Conservation (phyloP, 2,329 filamentous ascomycete species). For the Monilinia aucupariae region DNA sequence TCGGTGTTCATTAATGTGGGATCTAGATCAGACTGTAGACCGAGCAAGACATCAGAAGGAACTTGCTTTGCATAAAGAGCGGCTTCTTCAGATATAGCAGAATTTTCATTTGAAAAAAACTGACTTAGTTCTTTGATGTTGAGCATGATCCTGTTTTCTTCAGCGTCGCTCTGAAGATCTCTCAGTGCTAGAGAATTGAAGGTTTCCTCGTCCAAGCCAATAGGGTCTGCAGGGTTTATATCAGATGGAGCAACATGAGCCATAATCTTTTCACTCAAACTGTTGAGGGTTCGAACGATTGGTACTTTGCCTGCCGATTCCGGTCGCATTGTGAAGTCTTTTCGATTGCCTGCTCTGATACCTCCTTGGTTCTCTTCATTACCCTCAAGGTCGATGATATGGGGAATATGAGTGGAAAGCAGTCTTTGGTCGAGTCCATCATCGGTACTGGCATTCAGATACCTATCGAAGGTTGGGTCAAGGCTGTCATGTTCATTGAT, state of each 20-base stretch:
- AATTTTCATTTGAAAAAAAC: slow-evolving; percentile 63
- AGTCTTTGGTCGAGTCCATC: slow-evolving; percentile 48
- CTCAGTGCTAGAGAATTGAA: slow-evolving; percentile 71
- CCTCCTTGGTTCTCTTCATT: slow-evolving; percentile 95
- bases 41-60: slow-evolving; percentile 60
- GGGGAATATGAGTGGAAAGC: slow-evolving; percentile 64
- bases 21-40: slow-evolving; percentile 58
- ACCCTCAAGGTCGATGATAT: slow-evolving; percentile 85
- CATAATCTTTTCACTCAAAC: slow-evolving; percentile 88
- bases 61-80: slow-evolving; percentile 61
- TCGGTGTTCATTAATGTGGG: slow-evolving; percentile 42
- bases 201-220: slow-evolving; percentile 65
- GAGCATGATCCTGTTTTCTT: slow-evolving; percentile 73
- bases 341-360: slow-evolving; percentile 72
- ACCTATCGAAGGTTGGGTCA: slow-evolving; percentile 79
- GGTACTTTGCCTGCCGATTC: slow-evolving; percentile 69
- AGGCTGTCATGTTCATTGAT: slow-evolving; percentile 70
- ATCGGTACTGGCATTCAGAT: slow-evolving; percentile 68
- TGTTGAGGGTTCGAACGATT: slow-evolving; percentile 85
- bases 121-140: slow-evolving; percentile 83
- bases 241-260: slow-evolving; percentile 78
- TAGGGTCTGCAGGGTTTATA: slow-evolving; percentile 56
- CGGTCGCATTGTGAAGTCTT: slow-evolving; percentile 86
- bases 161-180: slow-evolving; percentile 70
- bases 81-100: slow-evolving; percentile 38